Evolutionary conservation across 306 rosid species (phyloP), one percentile per base, ranked within the genome.

Genomic region (Cicer arietinum): DNA sequence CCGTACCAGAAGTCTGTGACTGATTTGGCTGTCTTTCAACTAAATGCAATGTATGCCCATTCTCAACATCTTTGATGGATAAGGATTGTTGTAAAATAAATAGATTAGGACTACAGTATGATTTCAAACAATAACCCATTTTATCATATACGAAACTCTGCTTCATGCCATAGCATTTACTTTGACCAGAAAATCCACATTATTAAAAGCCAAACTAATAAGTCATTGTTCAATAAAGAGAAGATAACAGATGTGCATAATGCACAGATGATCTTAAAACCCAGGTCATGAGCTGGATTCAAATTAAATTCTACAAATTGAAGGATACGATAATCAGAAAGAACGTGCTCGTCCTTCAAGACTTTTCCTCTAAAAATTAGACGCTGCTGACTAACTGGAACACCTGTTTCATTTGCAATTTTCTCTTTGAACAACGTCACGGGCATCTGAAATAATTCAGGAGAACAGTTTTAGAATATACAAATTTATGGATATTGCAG

Each of bases 331-430:
- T 95, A 95, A 41, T 92, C 93, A 37, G 97, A 89, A 70, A 95
- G 98, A 54, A 69, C 71, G 65, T 89, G 91, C 18, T 89, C 92
- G 76, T 95, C 99, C 86, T 92, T 95, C 67, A 95, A 86, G 71
- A 95, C 99, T 80, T 84, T 95, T 76, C 99, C 99, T 86, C 99
- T 89, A 82, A 95, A 95, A 39, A 95, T 95, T 67, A 95, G 83
- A 8, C 99, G 93, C 73, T 95, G 99, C 87, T 81, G 97, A 83
- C 66, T 83, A 74, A 88, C 93, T 35, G 99, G 99, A 46, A 95
- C 79, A 63, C 98, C 96, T 50, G 52, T 73, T 84, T 92, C 91
- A 83, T 79, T 73, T 1, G 96, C 97, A 79, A 95, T 88, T 86
- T 90, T 89, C 83, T 95, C 93, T 87, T 95, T 95, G 86, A 95